These are phyloP conservation scores for Plasmodium cynomolgi DNA, from an alignment of 169 alveolate species.

Conservation along the genomic window DNA sequence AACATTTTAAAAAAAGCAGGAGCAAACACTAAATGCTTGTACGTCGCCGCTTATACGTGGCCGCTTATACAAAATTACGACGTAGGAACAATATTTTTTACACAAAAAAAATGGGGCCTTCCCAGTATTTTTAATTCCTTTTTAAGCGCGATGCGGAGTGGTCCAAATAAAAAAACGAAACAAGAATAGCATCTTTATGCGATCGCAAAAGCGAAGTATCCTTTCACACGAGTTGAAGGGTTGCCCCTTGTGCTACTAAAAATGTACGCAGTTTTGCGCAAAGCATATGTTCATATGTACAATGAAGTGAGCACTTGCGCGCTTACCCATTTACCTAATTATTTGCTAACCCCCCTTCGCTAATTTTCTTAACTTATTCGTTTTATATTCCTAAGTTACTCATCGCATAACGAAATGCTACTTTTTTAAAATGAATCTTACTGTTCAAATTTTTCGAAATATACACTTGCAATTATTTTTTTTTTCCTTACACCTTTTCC, in stretches of 20 bases:
- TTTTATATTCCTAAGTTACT: background rate
- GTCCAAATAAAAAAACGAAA: background rate
- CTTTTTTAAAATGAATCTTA: background rate
- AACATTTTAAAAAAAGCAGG: slow-evolving; percentile 28
- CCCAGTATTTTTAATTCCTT: background rate
- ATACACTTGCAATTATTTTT: background rate
- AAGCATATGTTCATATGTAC: background rate
- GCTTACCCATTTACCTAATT: background rate
- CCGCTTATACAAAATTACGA: background rate
- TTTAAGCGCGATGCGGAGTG: background rate
- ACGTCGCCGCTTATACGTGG: background rate
- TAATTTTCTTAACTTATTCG: background rate
- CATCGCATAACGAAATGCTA: background rate
- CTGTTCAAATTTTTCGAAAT: background rate
- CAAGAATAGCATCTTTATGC: background rate
- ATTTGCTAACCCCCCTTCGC: background rate
- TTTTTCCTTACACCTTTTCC: slow-evolving; percentile 1
- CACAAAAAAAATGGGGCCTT: background rate
- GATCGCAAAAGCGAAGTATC: background rate
- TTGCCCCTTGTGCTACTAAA: background rate
- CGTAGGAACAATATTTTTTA: background rate
- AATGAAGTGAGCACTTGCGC: background rate
- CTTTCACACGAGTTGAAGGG: background rate
- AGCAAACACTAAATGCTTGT: background rate
- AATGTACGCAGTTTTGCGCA: background rate